phyloP scores from a whole-genome alignment of 192 early-diverging fungal species.

The Phycomyces nitens region DNA sequence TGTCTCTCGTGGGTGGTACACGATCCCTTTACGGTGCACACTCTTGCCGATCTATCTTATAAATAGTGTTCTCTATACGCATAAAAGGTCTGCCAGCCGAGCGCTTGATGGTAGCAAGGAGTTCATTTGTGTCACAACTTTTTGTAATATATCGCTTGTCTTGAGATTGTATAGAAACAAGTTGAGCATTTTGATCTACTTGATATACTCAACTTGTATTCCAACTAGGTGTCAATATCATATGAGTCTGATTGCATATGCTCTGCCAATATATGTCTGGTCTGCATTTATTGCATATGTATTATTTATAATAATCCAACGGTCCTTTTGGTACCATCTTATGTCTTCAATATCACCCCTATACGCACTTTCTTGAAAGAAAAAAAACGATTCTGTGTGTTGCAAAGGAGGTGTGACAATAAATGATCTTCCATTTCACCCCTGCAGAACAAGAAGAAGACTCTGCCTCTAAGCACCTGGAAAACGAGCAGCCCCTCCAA shows the following conservation, averaged over 20 bases:
- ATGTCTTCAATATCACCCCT: not conserved
- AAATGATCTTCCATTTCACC: not conserved
- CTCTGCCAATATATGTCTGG: no score
- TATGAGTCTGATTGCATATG: no score
- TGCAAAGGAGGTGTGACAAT: conserved; percentile 1
- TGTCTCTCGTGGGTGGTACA: conserved; percentile 1
- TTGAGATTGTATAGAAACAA: no score
- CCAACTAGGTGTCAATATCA: no score
- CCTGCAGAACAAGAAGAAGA: not conserved
- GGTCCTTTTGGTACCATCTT: not conserved
- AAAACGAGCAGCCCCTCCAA: not conserved
- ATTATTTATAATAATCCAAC: no score
- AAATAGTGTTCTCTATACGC: not conserved
- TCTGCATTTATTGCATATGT: no score
- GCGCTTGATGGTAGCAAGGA: not conserved
- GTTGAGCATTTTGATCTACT: no score
- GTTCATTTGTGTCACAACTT: not conserved
- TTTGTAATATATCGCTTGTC: not conserved
- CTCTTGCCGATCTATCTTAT: not conserved
- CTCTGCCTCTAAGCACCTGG: not conserved
- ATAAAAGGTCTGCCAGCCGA: not conserved
- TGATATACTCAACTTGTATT: no score
- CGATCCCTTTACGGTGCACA: conserved; percentile 4
- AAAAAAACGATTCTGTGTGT: not conserved
- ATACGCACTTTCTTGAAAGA: not conserved